Percentiles rank a stretch among this genome's conserved stretches.
Conservation (phyloP, 352 stramenopile genomes). For the Pythium scleroteichum region DNA sequence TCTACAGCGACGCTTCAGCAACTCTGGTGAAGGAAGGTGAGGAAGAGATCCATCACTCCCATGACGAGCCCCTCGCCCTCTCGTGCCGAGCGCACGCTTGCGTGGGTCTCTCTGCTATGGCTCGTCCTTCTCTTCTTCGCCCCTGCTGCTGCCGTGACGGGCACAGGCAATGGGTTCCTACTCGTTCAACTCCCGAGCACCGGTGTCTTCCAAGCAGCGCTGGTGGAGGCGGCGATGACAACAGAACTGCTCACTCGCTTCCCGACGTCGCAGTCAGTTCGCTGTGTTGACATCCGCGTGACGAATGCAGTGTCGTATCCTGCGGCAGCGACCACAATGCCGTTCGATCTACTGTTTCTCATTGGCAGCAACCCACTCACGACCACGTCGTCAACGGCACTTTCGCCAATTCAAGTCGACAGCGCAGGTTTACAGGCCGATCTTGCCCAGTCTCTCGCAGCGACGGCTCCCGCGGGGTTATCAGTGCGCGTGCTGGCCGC, state of each 20-base stretch:
- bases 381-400: background rate
- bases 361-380: slow-evolving; percentile 16
- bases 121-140: background rate
- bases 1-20: slow-evolving; percentile 11
- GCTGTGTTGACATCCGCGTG: slow-evolving; percentile 13
- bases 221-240: slow-evolving; percentile 7
- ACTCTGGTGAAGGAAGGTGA: too few species aligned
- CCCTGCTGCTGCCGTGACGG: background rate
- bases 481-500: background rate
- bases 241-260: background rate
- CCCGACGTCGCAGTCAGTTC: background rate
- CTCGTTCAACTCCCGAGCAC: slow-evolving; percentile 8
- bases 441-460: background rate
- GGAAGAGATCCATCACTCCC: too few species aligned
- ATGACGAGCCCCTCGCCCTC: background rate
- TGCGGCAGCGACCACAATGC: background rate
- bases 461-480: background rate
- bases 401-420: background rate
- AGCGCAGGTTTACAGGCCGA: slow-evolving; percentile 3
- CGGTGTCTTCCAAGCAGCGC: slow-evolving; percentile 10
- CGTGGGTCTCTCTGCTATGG: background rate
- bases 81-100: background rate
- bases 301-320: background rate
- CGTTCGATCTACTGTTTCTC: slow-evolving; percentile 26
- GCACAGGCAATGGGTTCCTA: slow-evolving; percentile 13